Evolutionary conservation across 257 asterid genomes (phyloP), one percentile per base, ranked within the genome.

Genomic region (Nicotiana noctiflora): DNA sequence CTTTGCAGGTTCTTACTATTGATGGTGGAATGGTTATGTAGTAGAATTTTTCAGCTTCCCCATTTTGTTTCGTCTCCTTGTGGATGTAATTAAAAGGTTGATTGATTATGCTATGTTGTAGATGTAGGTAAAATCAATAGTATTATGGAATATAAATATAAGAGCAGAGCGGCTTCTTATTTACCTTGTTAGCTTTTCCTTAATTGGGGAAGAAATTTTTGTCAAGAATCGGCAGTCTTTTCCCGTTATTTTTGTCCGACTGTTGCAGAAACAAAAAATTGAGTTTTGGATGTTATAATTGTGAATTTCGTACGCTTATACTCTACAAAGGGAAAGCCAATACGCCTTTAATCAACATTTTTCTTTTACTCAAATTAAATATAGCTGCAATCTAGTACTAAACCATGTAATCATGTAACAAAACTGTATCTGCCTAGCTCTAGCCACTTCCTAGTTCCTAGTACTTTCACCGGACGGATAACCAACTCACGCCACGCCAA

Each of bases 21-120:
- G 99, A 95, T 83, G 97, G 97, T 51, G 97, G 99, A 66, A 90
- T 92, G 99, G 93, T 92, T 68, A 93, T 91, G 29, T 27, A 27
- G 95, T 93, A 76, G 90, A 90, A 72, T 8, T 53, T 49, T 23
- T 46, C 78, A 7, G 21, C 59, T 46, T 49, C 51, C 12, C 9
- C 15, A 10, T 49, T 44, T 1, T 18, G 19, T 70, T 23, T 72
- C 4, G 2, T 27, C 60, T 3, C 7, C n/a, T 19, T 6, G 3
- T 44, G 21, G n/a, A n/a, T n/a, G n/a, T n/a, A n/a, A n/a, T n/a
- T n/a, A n/a, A n/a, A n/a, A n/a, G 40, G 21, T 6, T 13, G 59
- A 70, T 44, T 13, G 46, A 11, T 46, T 70, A 5, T 19, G 32
- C 8, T 2, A 29, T 64, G 10, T 8, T 64, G 13, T 15, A 31